These are phyloP conservation scores for Tricholoma bakamatsutake DNA, from an alignment of 768 basidiomycete species.

Conservation along the genomic window DNA sequence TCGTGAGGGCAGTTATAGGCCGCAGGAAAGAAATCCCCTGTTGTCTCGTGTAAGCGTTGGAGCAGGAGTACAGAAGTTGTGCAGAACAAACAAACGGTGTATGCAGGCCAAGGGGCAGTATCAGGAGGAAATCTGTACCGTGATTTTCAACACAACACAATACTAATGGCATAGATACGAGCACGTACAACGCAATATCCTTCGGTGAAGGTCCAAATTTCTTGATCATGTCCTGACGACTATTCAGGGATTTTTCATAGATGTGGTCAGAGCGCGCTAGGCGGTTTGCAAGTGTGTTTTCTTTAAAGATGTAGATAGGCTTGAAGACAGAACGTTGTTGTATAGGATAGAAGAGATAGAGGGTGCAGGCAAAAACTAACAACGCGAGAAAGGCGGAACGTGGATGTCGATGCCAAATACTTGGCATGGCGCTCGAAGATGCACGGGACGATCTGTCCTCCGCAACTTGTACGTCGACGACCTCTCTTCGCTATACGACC, in stretches of 20 bases:
- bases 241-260: slow-evolving; percentile 36
- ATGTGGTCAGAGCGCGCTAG: slow-evolving; percentile 37
- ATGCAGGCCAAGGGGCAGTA: slow-evolving; percentile 48
- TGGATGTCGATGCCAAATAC: background rate
- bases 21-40: slow-evolving; percentile 53
- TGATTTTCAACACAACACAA: background rate
- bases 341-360: slow-evolving; percentile 42
- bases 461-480: background rate
- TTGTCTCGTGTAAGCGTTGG: background rate
- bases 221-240: background rate
- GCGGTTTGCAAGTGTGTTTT: slow-evolving; percentile 31
- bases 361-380: slow-evolving; percentile 34
- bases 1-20: slow-evolving; percentile 49
- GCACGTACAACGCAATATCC: background rate
- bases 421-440: background rate
- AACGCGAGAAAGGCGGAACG: slow-evolving; percentile 5
- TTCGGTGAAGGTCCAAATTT: background rate
- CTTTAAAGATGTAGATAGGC: slow-evolving; percentile 18
- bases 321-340: slow-evolving; percentile 16
- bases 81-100: slow-evolving; percentile 47
- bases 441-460: background rate
- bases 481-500: background rate
- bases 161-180: background rate
- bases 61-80: background rate
- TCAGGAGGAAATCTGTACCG: slow-evolving; percentile 40